A percentile compares a stretch with the other conserved stretches of the same genome.
These are phyloP conservation scores for Globisporangium okanoganense DNA, from an alignment of 352 stramenopile species.

Conservation along the genomic window DNA sequence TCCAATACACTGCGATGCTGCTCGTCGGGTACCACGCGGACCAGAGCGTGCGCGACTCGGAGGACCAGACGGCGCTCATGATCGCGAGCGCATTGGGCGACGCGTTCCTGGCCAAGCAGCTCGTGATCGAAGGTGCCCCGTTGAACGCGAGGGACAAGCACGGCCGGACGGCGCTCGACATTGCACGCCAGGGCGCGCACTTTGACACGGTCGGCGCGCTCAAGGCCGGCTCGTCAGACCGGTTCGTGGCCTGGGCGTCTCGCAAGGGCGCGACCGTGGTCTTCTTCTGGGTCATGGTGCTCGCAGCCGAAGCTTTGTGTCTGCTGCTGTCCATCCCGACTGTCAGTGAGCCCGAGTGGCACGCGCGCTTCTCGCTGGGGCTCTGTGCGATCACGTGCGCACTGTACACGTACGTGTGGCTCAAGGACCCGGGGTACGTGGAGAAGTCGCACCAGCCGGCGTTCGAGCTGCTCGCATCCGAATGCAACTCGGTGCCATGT, in stretches of 20 bases:
- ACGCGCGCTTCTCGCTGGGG: conserved; percentile 28
- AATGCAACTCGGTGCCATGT: conserved; percentile 63
- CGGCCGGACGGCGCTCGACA: conserved; percentile 68
- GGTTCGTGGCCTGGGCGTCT: conserved; percentile 61
- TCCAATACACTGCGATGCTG: conserved; percentile 79
- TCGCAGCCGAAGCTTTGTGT: conserved; percentile 41
- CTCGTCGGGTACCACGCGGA: conserved; percentile 44
- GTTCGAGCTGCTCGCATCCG: conserved; percentile 71
- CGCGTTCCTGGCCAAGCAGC: conserved; percentile 77
- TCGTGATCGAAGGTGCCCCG: conserved; percentile 76
- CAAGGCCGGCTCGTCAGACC: conserved; percentile 63
- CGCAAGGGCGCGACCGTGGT: conserved; percentile 50
- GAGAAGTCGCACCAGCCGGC: conserved; percentile 50
- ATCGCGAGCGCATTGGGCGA: conserved; percentile 77
- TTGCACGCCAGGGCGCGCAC: conserved; percentile 64
- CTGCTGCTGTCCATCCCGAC: conserved; percentile 56
- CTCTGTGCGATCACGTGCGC: conserved; percentile 41
- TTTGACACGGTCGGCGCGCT: conserved; percentile 63
- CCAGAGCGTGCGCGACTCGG: conserved; percentile 53
- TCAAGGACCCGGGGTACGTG: conserved; percentile 77
- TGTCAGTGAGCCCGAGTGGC: conserved; percentile 22
- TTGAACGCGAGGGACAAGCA: conserved; percentile 63
- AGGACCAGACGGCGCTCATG: conserved; percentile 79
- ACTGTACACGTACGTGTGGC: conserved; percentile 76
- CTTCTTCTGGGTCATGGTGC: conserved; percentile 71